phyloP scores from a whole-genome alignment of 2,329 filamentous ascomycete genomes.

The Exophiala oligosperma region DNA sequence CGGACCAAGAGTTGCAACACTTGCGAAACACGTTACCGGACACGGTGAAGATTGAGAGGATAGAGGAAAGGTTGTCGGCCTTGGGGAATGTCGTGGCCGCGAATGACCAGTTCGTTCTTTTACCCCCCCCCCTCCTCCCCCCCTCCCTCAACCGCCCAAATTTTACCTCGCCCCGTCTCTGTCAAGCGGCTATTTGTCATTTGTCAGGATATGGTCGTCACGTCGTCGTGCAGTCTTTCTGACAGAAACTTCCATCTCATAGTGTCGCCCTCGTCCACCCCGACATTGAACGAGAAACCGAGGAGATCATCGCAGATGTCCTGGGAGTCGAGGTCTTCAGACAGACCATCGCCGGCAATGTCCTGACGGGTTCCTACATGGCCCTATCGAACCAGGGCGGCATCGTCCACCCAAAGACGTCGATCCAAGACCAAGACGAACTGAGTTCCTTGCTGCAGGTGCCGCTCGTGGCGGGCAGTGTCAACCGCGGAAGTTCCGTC shows the following conservation, averaged over 20 bases:
- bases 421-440: constrained; percentile 97
- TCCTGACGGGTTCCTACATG: constrained; percentile 96
- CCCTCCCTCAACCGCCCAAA: too few species aligned
- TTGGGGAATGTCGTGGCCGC: constrained; percentile 95
- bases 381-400: constrained; percentile 92
- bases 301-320: constrained; percentile 97
- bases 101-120: constrained; percentile 51
- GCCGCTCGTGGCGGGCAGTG: constrained; percentile 87
- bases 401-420: constrained; percentile 95
- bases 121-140: too few species aligned
- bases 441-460: constrained; percentile 91
- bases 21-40: constrained; percentile 93
- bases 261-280: constrained; percentile 88
- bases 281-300: constrained; percentile 94
- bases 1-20: constrained; percentile 97
- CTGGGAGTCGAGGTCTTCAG: constrained; percentile 62
- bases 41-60: constrained; percentile 88
- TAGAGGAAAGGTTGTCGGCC: constrained; percentile 94
- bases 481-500: constrained; percentile 90
- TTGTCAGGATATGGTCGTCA: too few species aligned
- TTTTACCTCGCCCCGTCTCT: too few species aligned
- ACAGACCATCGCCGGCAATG: constrained; percentile 96
- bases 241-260: background rate
- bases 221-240: too few species aligned
- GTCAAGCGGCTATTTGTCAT: too few species aligned